These are phyloP conservation scores for Aspergillus haitiensis DNA, from an alignment of 495 filamentous ascomycete genomes.

Conservation along the genomic window DNA sequence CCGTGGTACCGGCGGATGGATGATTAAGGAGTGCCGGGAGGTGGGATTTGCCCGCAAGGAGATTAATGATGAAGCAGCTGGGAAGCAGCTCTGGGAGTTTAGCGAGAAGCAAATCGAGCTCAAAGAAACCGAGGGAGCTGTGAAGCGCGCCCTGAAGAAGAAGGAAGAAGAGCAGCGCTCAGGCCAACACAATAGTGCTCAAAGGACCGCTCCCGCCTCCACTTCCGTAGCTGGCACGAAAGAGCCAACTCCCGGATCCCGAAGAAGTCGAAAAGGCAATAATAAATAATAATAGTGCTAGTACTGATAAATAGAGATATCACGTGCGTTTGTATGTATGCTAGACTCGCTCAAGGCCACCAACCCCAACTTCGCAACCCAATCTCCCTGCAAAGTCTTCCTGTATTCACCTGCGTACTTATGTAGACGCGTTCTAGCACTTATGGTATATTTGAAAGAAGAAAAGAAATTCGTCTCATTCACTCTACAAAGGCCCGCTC, in stretches of 20 bases:
- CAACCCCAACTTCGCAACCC: background rate
- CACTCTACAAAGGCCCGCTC: slow-evolving; percentile 32
- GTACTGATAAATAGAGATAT: slow-evolving; percentile 1
- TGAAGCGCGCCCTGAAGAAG: slow-evolving; percentile 64
- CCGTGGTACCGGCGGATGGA: slow-evolving; percentile 63
- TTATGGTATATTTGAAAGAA: background rate
- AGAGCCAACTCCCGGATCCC: slow-evolving; percentile 42
- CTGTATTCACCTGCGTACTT: too few species aligned
- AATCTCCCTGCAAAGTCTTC: background rate
- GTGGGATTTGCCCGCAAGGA: slow-evolving; percentile 68
- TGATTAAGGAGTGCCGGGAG: slow-evolving; percentile 87
- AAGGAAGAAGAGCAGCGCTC: slow-evolving; percentile 60
- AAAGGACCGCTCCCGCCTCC: background rate
- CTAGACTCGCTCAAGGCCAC: too few species aligned
- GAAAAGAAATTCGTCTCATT: slow-evolving; percentile 47
- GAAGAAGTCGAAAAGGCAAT: slow-evolving; percentile 44
- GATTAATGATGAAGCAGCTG: slow-evolving; percentile 72
- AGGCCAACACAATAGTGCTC: slow-evolving; percentile 37
- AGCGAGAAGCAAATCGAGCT: slow-evolving; percentile 83
- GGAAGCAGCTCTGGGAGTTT: slow-evolving; percentile 82
- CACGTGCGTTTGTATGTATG: background rate
- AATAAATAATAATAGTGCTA: slow-evolving; percentile 12
- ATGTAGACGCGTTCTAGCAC: too few species aligned
- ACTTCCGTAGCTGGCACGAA: slow-evolving; percentile 31
- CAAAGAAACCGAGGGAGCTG: slow-evolving; percentile 77